Percentiles rank a stretch among this genome's conserved stretches.
phyloP scores from a whole-genome alignment of 148 eudicot genomes.

The Tetragonia tetragonoides region DNA sequence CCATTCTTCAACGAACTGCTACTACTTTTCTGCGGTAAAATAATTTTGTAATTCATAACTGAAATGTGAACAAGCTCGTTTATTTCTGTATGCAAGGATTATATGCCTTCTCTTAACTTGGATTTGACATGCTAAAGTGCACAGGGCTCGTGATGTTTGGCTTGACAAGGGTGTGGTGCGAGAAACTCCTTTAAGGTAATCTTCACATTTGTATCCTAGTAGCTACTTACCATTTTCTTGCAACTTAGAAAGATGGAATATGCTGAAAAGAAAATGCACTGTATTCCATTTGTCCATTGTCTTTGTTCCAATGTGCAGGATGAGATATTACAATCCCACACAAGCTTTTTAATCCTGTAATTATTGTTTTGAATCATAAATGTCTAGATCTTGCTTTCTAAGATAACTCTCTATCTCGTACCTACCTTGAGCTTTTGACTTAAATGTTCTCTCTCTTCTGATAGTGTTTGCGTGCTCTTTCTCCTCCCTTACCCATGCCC shows the following conservation, averaged over 20 bases:
- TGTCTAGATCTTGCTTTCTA: background rate
- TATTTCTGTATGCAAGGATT: background rate
- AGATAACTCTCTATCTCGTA: background rate
- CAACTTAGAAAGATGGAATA: background rate
- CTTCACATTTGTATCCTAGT: background rate
- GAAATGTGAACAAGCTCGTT: background rate
- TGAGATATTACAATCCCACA: background rate
- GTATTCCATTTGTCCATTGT: background rate
- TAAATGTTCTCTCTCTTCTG: background rate
- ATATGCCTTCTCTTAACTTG: background rate
- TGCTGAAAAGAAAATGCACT: background rate
- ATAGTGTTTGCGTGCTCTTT: too few species aligned
- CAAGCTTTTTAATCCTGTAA: background rate
- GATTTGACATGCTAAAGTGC: background rate
- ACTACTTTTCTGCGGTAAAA: conserved; percentile 31
- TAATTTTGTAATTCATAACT: background rate
- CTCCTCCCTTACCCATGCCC: too few species aligned
- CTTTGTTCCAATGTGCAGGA: background rate
- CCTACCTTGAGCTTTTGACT: background rate
- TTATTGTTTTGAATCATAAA: background rate
- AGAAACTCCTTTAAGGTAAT: conserved; percentile 26
- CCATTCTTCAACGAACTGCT: conserved; percentile 33
- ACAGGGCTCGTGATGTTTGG: conserved; percentile 31
- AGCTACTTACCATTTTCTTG: background rate
- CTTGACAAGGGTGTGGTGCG: conserved; percentile 26